Base-by-base conservation (phyloP, 176 grass and related monocot species). In the Lolium rigidum region DNA sequence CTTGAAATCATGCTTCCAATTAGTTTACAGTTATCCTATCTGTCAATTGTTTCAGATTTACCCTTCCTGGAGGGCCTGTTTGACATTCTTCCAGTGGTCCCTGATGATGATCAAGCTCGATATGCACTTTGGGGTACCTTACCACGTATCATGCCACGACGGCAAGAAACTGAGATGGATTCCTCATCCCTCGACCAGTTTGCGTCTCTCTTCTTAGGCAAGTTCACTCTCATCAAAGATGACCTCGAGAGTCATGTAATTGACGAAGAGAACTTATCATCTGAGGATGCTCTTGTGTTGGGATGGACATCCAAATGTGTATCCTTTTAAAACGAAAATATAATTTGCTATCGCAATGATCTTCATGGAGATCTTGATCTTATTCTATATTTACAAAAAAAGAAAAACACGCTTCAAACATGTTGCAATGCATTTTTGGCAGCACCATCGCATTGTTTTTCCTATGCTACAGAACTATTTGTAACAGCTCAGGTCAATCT, bases 81-180 rank as follows among this genome's bases (percentile, higher is more conserved):
- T 58, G 91, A 93, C 57, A 86, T 90, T 68, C 89, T 98, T 83
- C 89, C 93, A 75, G 47, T 90, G 77, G 80, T 93, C 46, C 61
- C 88, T 84, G 86, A 94, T 84, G 96, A 95, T 60, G 68, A 57
- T 3, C 81, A 91, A 88, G 86, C 88, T 57, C 84, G 91, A 86
- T 91, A 87, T 66, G 92, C 95, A 79, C 78, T 95, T 28, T 98
- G 95, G 95, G 90, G 89, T 82, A 83, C 90, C 82, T 82, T 98
- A 54, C 43, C 86, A 26, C 90, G 74, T 76, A 79, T 94, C 20
- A 85, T 98, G 25, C 13, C 59, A 54, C 79, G 92, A 76, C 51
- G 28, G 82, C 81, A 86, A 67, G 86, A 49, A 21, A 64, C 86
- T 47, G 64, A 77, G 76, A 68, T 79, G 26, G 84, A 75, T 39